These are phyloP conservation scores for Gonapodya sp. DNA, from an alignment of 192 early-diverging fungal genomes.

Conservation along the genomic window DNA sequence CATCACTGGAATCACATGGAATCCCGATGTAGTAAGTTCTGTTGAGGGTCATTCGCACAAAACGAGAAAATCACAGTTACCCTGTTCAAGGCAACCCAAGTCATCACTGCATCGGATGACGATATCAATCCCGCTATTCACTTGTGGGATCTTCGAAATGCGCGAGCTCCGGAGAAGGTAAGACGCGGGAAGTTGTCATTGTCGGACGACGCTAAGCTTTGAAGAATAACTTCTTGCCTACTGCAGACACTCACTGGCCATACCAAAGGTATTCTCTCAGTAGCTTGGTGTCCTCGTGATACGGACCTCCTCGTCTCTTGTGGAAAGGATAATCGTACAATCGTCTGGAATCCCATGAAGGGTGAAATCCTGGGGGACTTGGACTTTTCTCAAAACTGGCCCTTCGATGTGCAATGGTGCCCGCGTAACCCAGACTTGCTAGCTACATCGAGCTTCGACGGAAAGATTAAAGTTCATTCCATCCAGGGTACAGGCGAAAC, in stretches of 20 bases:
- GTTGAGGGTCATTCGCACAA: neutral
- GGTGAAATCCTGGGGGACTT: slow-evolving; percentile 85
- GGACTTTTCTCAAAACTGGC: slow-evolving; percentile 79
- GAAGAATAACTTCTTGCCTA: neutral
- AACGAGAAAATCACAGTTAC: neutral
- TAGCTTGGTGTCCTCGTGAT: slow-evolving; percentile 94
- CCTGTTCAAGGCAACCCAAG: slow-evolving; percentile 68
- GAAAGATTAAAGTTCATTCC: slow-evolving; percentile 78
- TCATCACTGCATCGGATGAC: slow-evolving; percentile 86
- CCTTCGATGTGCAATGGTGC: slow-evolving; percentile 94
- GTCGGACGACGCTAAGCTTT: neutral
- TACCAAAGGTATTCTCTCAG: slow-evolving; percentile 77
- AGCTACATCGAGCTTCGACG: slow-evolving; percentile 84
- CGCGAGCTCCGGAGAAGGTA: slow-evolving; percentile 75
- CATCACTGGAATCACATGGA: slow-evolving; percentile 80
- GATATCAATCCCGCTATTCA: slow-evolving; percentile 78
- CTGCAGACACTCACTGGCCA: slow-evolving; percentile 65
- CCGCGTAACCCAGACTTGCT: slow-evolving; percentile 86
- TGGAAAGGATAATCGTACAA: slow-evolving; percentile 90
- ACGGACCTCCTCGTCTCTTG: slow-evolving; percentile 82
- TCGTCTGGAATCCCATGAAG: slow-evolving; percentile 83
- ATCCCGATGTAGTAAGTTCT: slow-evolving; percentile 65
- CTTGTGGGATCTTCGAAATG: slow-evolving; percentile 95
- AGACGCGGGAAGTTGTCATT: neutral
- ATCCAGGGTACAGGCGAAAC: slow-evolving; percentile 44